A percentile compares a stretch with the other conserved stretches of the same genome.
Conservation (phyloP, 2,329 filamentous ascomycete species). For the Diaporthe velutina region DNA sequence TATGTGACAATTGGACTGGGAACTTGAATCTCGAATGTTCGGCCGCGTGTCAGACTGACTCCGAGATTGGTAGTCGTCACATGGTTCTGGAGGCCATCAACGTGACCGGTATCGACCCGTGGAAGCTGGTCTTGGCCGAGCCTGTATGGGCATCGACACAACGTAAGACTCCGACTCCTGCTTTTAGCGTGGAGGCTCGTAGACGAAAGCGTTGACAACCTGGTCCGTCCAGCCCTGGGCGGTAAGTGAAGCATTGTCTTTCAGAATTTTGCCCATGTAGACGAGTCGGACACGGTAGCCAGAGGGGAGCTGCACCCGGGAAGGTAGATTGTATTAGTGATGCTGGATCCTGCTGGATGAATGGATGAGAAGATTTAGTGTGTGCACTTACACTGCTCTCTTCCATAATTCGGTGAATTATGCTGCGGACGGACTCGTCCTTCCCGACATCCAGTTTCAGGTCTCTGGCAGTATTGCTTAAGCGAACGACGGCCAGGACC, state of each 20-base stretch:
- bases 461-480: conserved; percentile 77
- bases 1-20: neutral
- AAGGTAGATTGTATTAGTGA: neutral
- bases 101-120: neutral
- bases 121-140: neutral
- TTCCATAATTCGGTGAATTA: conserved; percentile 74
- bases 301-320: conserved; percentile 5
- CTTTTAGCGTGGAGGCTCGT: conserved; percentile 48
- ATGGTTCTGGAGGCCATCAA: neutral
- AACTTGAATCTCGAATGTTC: neutral
- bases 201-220: conserved; percentile 82
- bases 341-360: neutral
- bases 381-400: conserved; percentile 70
- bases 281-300: conserved; percentile 70
- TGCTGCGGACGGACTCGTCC: conserved; percentile 72
- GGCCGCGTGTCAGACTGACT: neutral
- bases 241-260: conserved; percentile 73
- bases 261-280: conserved; percentile 85
- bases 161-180: neutral
- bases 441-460: conserved; percentile 69
- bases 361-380: too few species aligned
- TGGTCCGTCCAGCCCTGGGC: conserved; percentile 83
- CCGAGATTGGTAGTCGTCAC: neutral
- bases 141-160: neutral
- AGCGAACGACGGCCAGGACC: conserved; percentile 70